These are phyloP conservation scores for Athelia psychrophila DNA, from an alignment of 1,284 basidiomycete species.

Conservation along the genomic window DNA sequence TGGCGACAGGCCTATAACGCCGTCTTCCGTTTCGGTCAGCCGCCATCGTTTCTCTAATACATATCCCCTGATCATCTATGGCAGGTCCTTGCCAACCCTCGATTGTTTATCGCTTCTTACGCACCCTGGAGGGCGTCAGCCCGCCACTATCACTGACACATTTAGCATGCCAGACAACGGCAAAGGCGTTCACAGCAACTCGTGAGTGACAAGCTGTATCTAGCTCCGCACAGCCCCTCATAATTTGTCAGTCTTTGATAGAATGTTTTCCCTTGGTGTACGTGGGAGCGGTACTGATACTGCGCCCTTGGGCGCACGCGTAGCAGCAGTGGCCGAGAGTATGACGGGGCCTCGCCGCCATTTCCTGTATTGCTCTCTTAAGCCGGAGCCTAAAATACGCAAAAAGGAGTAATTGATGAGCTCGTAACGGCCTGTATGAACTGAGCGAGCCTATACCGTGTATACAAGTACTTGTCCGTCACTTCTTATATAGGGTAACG, in stretches of 20 bases:
- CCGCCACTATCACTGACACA: constrained; percentile 79
- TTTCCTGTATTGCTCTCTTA: constrained; percentile 76
- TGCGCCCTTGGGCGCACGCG: constrained; percentile 57
- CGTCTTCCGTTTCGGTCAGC: constrained; percentile 81
- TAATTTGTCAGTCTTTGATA: constrained; percentile 70
- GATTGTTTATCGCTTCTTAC: constrained; percentile 86
- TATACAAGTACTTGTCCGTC: no score
- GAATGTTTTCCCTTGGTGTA: constrained; percentile 86
- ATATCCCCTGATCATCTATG: constrained; percentile 9
- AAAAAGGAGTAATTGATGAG: constrained; percentile 20
- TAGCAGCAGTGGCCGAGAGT: constrained; percentile 58
- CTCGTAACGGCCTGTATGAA: no score
- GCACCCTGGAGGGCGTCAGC: constrained; percentile 78
- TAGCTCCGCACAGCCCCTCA: constrained; percentile 1
- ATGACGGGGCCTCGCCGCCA: constrained; percentile 72
- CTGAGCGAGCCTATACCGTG: no score
- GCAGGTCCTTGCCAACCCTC: constrained; percentile 81
- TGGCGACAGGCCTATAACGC: constrained; percentile 88
- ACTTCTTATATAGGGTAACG: no score
- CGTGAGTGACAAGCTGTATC: constrained; percentile 42
- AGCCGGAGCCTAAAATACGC: constrained; percentile 43
- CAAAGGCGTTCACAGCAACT: constrained; percentile 82
- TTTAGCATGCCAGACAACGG: constrained; percentile 82
- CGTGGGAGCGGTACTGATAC: constrained; percentile 67
- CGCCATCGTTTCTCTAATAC: constrained; percentile 9